Percentiles rank a stretch among this genome's conserved stretches.
These are phyloP conservation scores for Chrysoporthe austroafricana DNA, from an alignment of 2,329 filamentous ascomycete species.

Conservation along the genomic window DNA sequence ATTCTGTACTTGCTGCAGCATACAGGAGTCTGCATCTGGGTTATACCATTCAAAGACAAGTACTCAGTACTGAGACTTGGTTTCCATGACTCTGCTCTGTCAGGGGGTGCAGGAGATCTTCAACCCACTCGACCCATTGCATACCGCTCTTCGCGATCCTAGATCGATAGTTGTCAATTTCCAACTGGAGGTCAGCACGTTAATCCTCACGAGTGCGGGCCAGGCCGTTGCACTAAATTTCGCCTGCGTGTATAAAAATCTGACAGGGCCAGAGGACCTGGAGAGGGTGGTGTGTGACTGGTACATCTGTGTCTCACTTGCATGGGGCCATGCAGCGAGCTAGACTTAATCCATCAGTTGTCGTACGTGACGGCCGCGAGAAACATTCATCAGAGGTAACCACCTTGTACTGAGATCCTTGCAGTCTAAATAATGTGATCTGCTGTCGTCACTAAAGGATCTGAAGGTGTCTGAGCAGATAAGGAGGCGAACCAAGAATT, in stretches of 20 bases:
- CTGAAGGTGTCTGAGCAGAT: not conserved
- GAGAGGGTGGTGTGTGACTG: not conserved
- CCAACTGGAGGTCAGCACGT: conserved; percentile 1
- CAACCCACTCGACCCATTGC: not conserved
- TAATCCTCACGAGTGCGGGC: conserved; percentile 1
- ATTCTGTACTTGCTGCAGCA: not conserved
- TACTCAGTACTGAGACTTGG: not conserved
- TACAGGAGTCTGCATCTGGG: not conserved
- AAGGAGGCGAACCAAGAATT: not conserved
- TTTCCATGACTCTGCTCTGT: not conserved
- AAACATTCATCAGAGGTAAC: conserved; percentile 13
- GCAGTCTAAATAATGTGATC: not conserved
- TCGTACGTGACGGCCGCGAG: not conserved
- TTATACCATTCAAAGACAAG: not conserved
- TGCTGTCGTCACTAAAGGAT: not conserved
- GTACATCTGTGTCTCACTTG: conserved; percentile 4
- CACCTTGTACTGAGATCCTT: conserved; percentile 18
- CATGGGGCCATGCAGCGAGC: conserved; percentile 8
- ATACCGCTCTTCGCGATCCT: not conserved
- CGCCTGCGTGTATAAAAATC: not conserved
- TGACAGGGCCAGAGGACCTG: not conserved
- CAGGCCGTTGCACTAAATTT: conserved; percentile 1
- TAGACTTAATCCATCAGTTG: conserved; percentile 14
- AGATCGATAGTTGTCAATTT: not conserved
- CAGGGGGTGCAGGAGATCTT: not conserved